These are phyloP conservation scores for Cokeromyces recurvatus DNA, from an alignment of 371 early-diverging fungal species.

Conservation along the genomic window DNA sequence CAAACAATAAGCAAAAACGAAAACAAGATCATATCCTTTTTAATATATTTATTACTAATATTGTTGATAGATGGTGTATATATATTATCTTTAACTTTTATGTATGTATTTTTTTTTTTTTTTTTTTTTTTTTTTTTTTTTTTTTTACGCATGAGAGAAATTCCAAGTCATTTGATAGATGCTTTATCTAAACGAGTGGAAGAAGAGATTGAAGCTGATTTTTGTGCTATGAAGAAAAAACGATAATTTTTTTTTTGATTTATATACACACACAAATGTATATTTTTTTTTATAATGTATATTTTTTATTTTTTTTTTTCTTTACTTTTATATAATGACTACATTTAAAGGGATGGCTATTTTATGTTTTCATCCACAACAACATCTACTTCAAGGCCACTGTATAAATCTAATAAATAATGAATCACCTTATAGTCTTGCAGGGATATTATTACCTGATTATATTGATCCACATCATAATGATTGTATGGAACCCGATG, in stretches of 20 bases:
- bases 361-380: conserved; percentile 14
- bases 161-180: conserved; percentile 1
- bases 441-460: conserved; percentile 7
- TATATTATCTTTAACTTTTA: conserved; percentile 6
- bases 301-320: background rate
- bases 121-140: background rate
- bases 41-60: background rate
- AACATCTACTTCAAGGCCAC: conserved; percentile 13
- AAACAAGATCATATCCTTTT: conserved; percentile 21
- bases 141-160: conserved; percentile 8
- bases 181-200: conserved; percentile 2
- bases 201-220: conserved; percentile 15
- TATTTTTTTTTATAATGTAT: no score
- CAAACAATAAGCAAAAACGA: conserved; percentile 1
- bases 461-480: conserved; percentile 14
- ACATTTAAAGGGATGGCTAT: conserved; percentile 15
- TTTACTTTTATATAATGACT: background rate
- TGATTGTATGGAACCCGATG: conserved; percentile 21
- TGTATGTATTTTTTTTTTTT: background rate
- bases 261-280: no score
- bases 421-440: conserved; percentile 8
- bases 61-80: background rate
- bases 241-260: background rate
- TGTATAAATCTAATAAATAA: conserved; percentile 1
- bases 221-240: conserved; percentile 10